Base-by-base conservation (phyloP, 768 basidiomycete genomes). In the Termitomyces sp. region DNA sequence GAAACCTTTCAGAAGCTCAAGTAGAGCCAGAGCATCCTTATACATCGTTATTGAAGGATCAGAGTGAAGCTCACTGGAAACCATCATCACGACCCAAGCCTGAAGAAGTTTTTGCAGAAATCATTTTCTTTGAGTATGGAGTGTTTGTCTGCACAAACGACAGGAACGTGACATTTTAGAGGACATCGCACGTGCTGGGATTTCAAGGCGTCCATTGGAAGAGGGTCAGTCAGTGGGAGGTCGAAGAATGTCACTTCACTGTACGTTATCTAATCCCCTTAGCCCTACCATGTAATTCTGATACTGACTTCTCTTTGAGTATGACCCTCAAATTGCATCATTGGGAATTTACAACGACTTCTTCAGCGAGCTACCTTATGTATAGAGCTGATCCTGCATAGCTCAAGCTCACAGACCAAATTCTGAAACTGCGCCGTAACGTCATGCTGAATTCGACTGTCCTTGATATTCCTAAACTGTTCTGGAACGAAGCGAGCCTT, bases 311-410 rank as follows among this genome's bases (percentile, higher is more conserved):
- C n/a, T n/a, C n/a, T n/a, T n/a, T n/a, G n/a, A 91, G 91, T 89
- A 94, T 66, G 94, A 98, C 65, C 81, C 88, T 4, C 72, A 85
- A 55, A 92, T 94, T 12, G 78, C 83, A 0, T 93, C 88, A 64
- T 94, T 95, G 18, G 83, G 94, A 47, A 94, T 98, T 61, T 96
- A 92, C 74, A 96, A 98, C 61, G 94, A 96, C 70, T 92, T 95
- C 74, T 96, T 95, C 74, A 94, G 94, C 94, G 66, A 63, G 88
- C 5, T 37, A 37, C 9, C 31, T 50, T 7, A 13, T 20, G 5
- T 61, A 24, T 50, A 14, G 41, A 22, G 41, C 47, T 59, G 34
- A 62, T 43, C 49, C 50, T 46, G 27, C 27, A 5, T 62, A 95
- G 94, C 95, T 4, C 87, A 89, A 88, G 64, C 77, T 97, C 41